Base-by-base conservation (phyloP, 2,329 filamentous ascomycete genomes). In the Cadophora sp. region DNA sequence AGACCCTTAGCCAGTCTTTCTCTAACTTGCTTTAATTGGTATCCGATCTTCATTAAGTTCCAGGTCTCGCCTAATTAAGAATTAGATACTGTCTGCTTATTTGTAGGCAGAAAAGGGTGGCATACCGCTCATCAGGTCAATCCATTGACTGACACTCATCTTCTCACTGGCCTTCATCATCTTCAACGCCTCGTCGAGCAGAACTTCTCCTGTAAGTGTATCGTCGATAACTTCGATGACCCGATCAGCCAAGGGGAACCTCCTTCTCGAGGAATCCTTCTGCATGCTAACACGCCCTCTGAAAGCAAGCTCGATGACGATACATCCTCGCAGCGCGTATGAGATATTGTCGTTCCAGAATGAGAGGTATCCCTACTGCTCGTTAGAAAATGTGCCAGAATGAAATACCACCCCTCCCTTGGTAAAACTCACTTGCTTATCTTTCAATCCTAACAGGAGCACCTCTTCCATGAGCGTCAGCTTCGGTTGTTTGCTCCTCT, bases 281-380 rank as follows among this genome's bases (percentile, higher is more conserved):
- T 98, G 93, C 96, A 99, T 99, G 86, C 91, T 95, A 81, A 99
- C 92, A 75, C 96, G 92, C 77, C 96, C 96, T 72, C 96, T 88
- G 82, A 99, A 97, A 70, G 96, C 96, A 75, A 99, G 84, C 81
- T 99, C 96, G 80, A 98, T 93, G 73, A 99, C 96, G 79, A 99
- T 99, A 82, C 96, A 99, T 78, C 96, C 96, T 79, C 96, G 90
- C 70, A 99, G 86, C 72, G 96, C 96, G 80, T 99, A 99, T 68
- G 94, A 97, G 77, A 99, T 99, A 83, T 99, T 99, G 82, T 99
- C 96, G 82, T 99, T 99, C 96, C 96, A 99, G 82, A 99, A 99
- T 36, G 95, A 98, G 71, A 99, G 89, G 79, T 99, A 98, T 72
- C 96, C 96, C 94, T 97, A 78, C 59, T 65, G 47, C 36, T 43